Evolutionary conservation across 2,329 filamentous ascomycete species (phyloP).

Genomic region (Keithomyces neogunnii): DNA sequence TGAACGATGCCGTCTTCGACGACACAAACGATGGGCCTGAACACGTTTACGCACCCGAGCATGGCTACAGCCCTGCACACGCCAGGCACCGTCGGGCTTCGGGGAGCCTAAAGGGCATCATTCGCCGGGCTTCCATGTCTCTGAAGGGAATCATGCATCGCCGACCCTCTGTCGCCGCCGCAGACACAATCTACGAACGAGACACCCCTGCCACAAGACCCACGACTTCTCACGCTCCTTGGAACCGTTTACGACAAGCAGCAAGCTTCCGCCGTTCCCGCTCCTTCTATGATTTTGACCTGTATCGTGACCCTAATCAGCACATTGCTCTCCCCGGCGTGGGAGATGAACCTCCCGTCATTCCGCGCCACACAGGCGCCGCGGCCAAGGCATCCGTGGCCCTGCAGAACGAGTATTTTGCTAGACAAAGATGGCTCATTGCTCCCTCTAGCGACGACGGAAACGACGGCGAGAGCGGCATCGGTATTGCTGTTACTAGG

Average conservation of each 20-base stretch:
- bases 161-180: constrained; percentile 32
- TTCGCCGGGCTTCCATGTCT: constrained; percentile 48
- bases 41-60: constrained; percentile 13
- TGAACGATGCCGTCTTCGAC: constrained; percentile 24
- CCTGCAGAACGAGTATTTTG: constrained; percentile 45
- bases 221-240: constrained; percentile 40
- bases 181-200: constrained; percentile 22
- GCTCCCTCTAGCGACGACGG: constrained; percentile 33
- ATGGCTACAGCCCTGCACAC: constrained; percentile 13
- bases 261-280: constrained; percentile 41
- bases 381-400: constrained; percentile 54
- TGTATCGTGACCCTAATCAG: constrained; percentile 18
- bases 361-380: constrained; percentile 50
- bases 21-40: constrained; percentile 19
- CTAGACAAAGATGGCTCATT: constrained; percentile 32
- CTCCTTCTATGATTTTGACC: constrained; percentile 33
- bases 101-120: constrained; percentile 38
- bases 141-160: constrained; percentile 44
- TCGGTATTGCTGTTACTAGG: constrained; percentile 48
- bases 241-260: constrained; percentile 43
- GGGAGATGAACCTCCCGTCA: constrained; percentile 48
- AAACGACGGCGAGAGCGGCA: constrained; percentile 55
- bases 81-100: constrained; percentile 17
- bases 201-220: constrained; percentile 23
- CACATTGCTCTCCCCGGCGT: constrained; percentile 38